These are phyloP conservation scores for Aschersonia sp. DNA, from an alignment of 2,329 filamentous ascomycete species.

Conservation along the genomic window DNA sequence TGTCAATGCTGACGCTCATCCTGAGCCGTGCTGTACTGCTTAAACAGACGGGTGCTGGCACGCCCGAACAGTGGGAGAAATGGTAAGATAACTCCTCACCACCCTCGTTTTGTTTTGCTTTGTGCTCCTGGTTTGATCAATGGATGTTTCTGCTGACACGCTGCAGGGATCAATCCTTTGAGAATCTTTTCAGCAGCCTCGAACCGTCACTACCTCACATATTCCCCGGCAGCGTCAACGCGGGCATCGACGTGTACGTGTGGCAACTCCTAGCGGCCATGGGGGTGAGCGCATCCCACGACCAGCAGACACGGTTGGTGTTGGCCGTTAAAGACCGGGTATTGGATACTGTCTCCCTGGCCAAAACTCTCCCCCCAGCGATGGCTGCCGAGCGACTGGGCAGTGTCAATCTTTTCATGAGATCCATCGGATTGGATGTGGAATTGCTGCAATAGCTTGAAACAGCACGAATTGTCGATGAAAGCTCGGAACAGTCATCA, in stretches of 20 bases:
- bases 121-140: not conserved
- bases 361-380: constrained; percentile 77
- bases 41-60: constrained; percentile 62
- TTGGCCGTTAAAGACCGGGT: constrained; percentile 95
- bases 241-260: constrained; percentile 86
- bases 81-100: constrained; percentile 38
- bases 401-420: constrained; percentile 97
- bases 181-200: constrained; percentile 71
- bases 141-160: constrained; percentile 14
- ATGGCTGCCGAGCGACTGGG: constrained; percentile 73
- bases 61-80: constrained; percentile 62
- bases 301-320: constrained; percentile 90
- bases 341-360: constrained; percentile 81
- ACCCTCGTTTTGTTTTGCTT: not conserved
- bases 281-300: constrained; percentile 81
- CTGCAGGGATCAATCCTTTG: constrained; percentile 60
- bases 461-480: not conserved
- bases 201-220: constrained; percentile 74
- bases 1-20: constrained; percentile 85
- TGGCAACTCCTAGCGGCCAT: constrained; percentile 97
- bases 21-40: constrained; percentile 87
- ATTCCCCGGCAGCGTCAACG: constrained; percentile 83
- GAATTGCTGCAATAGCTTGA: constrained; percentile 41
- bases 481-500: no score
- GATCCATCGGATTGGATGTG: constrained; percentile 95